Evolutionary conservation across 495 filamentous ascomycete species (phyloP).

Genomic region (Hyaloscypha hepaticicola): DNA sequence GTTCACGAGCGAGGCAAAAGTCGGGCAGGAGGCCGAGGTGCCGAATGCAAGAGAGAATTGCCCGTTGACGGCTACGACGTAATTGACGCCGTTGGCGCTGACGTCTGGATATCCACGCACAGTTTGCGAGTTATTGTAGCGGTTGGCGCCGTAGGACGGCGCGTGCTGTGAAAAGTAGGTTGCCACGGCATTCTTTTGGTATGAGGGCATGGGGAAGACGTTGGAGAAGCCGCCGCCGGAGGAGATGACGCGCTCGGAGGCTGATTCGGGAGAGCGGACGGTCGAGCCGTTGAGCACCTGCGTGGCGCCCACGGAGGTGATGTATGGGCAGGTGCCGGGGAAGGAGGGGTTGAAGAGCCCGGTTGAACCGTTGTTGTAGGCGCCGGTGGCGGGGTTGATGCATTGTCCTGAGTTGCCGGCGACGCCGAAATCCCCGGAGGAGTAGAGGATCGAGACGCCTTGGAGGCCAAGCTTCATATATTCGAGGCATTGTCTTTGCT

Average conservation of each 20-base stretch:
- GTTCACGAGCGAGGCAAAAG: constrained; percentile 50
- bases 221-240: constrained; percentile 71
- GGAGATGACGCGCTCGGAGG: constrained; percentile 36
- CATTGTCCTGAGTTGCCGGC: constrained; percentile 56
- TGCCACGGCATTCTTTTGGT: constrained; percentile 53
- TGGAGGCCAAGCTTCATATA: constrained; percentile 35
- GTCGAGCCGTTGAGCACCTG: constrained; percentile 32
- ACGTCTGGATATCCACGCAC: constrained; percentile 65
- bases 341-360: constrained; percentile 26
- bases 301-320: constrained; percentile 44
- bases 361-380: constrained; percentile 22
- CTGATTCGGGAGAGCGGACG: constrained; percentile 34
- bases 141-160: constrained; percentile 28
- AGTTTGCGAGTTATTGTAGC: constrained; percentile 52
- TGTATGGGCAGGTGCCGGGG: constrained; percentile 37
- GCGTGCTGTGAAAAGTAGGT: constrained; percentile 50
- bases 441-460: constrained; percentile 49
- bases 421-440: constrained; percentile 62
- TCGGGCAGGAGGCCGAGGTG: constrained; percentile 44
- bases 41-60: constrained; percentile 48
- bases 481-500: constrained; percentile 58
- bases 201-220: constrained; percentile 58
- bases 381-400: constrained; percentile 40
- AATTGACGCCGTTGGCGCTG: constrained; percentile 57
- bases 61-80: constrained; percentile 49